A percentile compares a stretch with the other conserved stretches of the same genome.
Evolutionary conservation across 495 filamentous ascomycete genomes (phyloP).

Genomic region (Cercophora samala): DNA sequence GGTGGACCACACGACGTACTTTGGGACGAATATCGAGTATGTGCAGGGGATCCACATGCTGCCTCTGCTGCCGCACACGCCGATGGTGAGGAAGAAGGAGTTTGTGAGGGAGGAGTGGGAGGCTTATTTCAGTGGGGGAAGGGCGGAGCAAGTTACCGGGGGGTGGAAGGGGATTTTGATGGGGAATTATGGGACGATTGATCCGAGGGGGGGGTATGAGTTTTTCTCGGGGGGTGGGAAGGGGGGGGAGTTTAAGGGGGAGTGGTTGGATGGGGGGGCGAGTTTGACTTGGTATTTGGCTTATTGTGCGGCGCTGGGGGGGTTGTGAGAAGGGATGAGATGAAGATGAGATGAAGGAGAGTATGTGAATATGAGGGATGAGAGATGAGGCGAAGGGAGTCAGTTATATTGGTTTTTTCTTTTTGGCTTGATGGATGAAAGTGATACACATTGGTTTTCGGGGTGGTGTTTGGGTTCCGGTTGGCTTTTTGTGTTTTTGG

Average conservation of each 20-base stretch:
- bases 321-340: background rate
- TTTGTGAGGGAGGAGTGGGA: slow-evolving; percentile 89
- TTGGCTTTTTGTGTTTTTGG: background rate
- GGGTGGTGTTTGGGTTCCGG: background rate
- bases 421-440: background rate
- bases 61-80: slow-evolving; percentile 69
- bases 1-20: slow-evolving; percentile 91
- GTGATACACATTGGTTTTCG: background rate
- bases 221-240: slow-evolving; percentile 65
- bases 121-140: slow-evolving; percentile 62
- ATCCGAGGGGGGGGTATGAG: slow-evolving; percentile 64
- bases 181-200: slow-evolving; percentile 74
- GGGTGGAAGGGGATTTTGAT: slow-evolving; percentile 87
- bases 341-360: too few species aligned
- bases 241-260: slow-evolving; percentile 58
- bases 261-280: slow-evolving; percentile 81
- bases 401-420: background rate
- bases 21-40: slow-evolving; percentile 74
- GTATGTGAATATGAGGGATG: background rate
- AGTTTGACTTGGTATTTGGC: slow-evolving; percentile 87
- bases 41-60: slow-evolving; percentile 98
- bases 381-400: background rate
- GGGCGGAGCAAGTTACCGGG: slow-evolving; percentile 58
- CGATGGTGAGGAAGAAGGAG: slow-evolving; percentile 59
- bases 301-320: slow-evolving; percentile 54